Base-by-base conservation (phyloP, 768 basidiomycete genomes). In the Hericium rajendrae region DNA sequence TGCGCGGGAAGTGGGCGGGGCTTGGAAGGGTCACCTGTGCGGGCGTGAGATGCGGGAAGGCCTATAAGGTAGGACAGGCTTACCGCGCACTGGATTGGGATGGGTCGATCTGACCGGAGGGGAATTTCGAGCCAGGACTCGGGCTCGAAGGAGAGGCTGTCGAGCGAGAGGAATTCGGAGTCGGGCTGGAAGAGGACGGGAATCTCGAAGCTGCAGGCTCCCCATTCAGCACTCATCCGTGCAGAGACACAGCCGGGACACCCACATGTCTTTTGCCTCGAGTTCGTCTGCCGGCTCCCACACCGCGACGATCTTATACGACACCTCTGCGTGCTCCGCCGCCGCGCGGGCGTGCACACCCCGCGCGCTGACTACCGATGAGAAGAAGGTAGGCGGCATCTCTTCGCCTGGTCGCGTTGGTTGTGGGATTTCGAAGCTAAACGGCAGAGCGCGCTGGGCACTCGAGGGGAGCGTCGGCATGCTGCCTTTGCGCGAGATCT, bases 51-150 rank as follows among this genome's bases (percentile, higher is more conserved):
- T 38, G 48, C 32, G 41, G 32, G 32, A 32, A 6, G 32, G 32
- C 32, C 9, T 38, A 50, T 32, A 38, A 32, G 52, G 32, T 18
- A 24, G 22, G 18, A 9, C 15, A 55, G 5, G 75, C 85, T 67
- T 62, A 88, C 87, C 22, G 82, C 85, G 67, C 84, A 86, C 39
- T 75, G 77, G 66, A 85, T 82, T 3, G 85, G 81, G 22, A 86
- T 75, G 0, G 76, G 75, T 24, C 85, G 78, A 63, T 87, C 85
- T 2, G 81, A 71, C 56, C 74, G 77, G 43, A 89, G 69, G 38
- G 84, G 81, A 68, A 85, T 78, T 67, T 88, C 87, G 20, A 86
- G 63, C 86, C 87, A 89, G 0, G 79, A 78, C 41, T 77, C 75
- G 3, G 76, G 72, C 53, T 75, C 69, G 41, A 71, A 65, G 12